These are phyloP conservation scores for Pugionium dolabratum DNA, from an alignment of 345 rosid genomes.

Conservation along the genomic window DNA sequence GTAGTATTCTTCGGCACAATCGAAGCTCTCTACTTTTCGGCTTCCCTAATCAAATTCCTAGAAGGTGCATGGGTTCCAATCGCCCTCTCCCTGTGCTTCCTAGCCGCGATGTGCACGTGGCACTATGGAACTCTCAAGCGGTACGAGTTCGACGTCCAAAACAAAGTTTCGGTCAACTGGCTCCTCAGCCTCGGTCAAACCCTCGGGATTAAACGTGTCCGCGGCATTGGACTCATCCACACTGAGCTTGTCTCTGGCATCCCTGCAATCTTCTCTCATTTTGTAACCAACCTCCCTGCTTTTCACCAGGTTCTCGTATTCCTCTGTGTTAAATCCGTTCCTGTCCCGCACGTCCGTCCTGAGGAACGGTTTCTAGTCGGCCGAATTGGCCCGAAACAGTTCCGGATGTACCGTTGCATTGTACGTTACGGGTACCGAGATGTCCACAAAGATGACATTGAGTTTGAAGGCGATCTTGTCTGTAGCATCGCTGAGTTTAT, in stretches of 20 bases:
- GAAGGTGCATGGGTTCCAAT: conserved; percentile 99
- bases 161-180: conserved; percentile 94
- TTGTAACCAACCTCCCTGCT: conserved; percentile 95
- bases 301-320: conserved; percentile 92
- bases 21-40: conserved; percentile 93
- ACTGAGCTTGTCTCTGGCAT: conserved; percentile 93
- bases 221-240: conserved; percentile 86
- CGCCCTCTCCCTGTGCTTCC: conserved; percentile 77
- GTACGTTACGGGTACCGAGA: conserved; percentile 92
- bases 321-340: conserved; percentile 92
- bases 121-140: conserved; percentile 81
- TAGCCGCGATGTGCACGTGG: conserved; percentile 83
- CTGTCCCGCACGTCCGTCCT: conserved; percentile 89
- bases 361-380: conserved; percentile 89
- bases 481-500: conserved; percentile 88
- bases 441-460: conserved; percentile 82
- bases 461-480: conserved; percentile 87
- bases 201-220: conserved; percentile 86
- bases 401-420: conserved; percentile 82
- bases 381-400: conserved; percentile 73
- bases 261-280: conserved; percentile 97
- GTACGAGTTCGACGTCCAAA: conserved; percentile 86
- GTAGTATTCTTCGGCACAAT: conserved; percentile 78
- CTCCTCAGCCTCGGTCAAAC: conserved; percentile 76
- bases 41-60: conserved; percentile 84